Base-by-base conservation (phyloP, 805 yeast species). In the Schwanniomyces yamadae region DNA sequence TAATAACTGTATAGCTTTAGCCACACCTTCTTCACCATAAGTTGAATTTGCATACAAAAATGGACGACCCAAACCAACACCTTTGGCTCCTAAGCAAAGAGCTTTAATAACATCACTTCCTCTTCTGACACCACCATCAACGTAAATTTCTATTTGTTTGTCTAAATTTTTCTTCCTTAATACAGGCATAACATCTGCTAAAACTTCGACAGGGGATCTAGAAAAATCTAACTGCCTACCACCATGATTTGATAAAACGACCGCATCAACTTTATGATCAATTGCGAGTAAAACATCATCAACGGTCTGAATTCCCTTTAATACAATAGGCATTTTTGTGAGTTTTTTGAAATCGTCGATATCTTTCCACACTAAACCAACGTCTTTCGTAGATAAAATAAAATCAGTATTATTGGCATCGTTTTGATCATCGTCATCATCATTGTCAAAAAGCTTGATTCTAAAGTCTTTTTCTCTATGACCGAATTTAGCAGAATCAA, bases 151-250 rank as follows among this genome's bases (percentile, higher is more conserved):
- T 19, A 57, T 61, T 19, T 66, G 57, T 27, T 75, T 69, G 29
- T 69, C 72, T 27, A 77, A 49, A 10, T 74, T 71, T 34, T 62
- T 63, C 33, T 65, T 66, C 34, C 63, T 62, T 40, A 80, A 57
- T 3, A 67, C 46, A 3, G 80, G 82, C 71, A 77, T 76, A 3
- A 79, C 74, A 42, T 84, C 95, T 3, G 84, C 85, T 35, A 87
- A 63, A 5, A 84, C 76, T 51, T 81, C 85, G 26, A 87, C 69
- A 2, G 90, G 83, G 0, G 95, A 78, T n/a, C 87, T 72, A 1
- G 95, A 69, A 50, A 77, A 84, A 60, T 87, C 96, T 38, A 87
- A 64, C 59, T 87, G 95, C 39, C 96, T 70, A 31, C 96, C 95
- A 43, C 96, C 96, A 59, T 87, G 96, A 54, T 87, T 87, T 2